Evolutionary conservation across 2,329 filamentous ascomycete species (phyloP), one percentile per base, ranked within the genome.

Genomic region (Rutstroemia sp.): DNA sequence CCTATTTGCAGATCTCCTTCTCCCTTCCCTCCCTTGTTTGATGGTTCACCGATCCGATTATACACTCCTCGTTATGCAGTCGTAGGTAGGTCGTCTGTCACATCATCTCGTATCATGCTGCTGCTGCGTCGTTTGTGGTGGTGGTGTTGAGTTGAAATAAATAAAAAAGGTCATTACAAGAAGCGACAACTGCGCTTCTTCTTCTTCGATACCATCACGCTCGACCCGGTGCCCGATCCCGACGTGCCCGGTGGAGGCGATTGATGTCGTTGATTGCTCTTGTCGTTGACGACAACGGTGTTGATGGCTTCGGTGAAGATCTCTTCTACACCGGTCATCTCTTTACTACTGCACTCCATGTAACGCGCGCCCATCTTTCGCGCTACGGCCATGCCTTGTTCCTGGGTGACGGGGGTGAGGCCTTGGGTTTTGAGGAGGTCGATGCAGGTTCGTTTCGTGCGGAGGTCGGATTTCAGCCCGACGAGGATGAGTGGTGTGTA

Each of bases 371-470:
- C 85, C 94, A 99, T 99, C 75, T 92, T 94, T 68, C 86, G 82
- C 56, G 94, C 92, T 25, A 99, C 92, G 8, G 83, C 81, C 69
- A 87, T 82, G 61, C 92, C 94, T 73, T 99, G 92, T 66, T 95
- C 89, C 51, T 85, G 84, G 1, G 92, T 96, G 49, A 99, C 92
- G 5, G 94, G 94, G 2, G 92, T 97, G 58, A 99, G 81, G 48
- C 94, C 94, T 73, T 99, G 94, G 16, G 92, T 96, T 76, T 95
- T 96, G 74, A 99, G 89, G 71, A 99, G 91, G 71, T 99, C 94
- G 73, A 97, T 96, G 75, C 94, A 97, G 52, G 91, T 92, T 73
- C 89, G 87, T 79, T 97, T 97, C 75, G 87, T 83, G 67, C 94
- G 91, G 59, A 99, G 85, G 73, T 99, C 94, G 23, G 92, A 96